Conservation (phyloP, 169 alveolate genomes). For the Plasmodium ovale region DNA sequence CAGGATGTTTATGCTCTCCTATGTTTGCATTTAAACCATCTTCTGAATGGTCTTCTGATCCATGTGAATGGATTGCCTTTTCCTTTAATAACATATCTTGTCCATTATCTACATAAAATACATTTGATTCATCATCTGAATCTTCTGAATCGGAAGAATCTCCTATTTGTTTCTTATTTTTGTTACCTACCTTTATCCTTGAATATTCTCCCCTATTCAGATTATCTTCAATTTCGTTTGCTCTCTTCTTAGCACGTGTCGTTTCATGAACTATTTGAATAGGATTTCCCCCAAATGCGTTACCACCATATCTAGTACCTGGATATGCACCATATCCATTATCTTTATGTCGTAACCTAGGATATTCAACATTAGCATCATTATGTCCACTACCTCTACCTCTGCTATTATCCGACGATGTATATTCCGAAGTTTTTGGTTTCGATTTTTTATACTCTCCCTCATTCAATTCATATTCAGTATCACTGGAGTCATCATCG, state of each 20-base stretch:
- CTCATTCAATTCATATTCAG: slow-evolving; percentile 20
- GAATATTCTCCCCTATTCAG: slow-evolving; percentile 51
- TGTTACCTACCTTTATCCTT: not conserved
- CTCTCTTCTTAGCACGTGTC: slow-evolving; percentile 10
- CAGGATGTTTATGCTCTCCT: not conserved
- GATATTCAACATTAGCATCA: not conserved
- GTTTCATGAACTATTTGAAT: not conserved
- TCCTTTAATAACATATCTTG: slow-evolving; percentile 61
- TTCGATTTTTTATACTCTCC: not conserved
- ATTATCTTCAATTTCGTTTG: slow-evolving; percentile 49
- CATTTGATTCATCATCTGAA: slow-evolving; percentile 9
- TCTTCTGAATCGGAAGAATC: slow-evolving; percentile 7
- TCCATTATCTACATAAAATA: slow-evolving; percentile 47
- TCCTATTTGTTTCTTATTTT: not conserved
- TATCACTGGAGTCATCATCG: not conserved
- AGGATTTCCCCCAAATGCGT: not conserved
- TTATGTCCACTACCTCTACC: not conserved
- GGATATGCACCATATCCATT: not conserved
- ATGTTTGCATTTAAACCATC: slow-evolving; percentile 1
- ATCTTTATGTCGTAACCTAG: not conserved
- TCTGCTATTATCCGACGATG: not conserved
- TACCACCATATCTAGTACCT: too few relatives aligned
- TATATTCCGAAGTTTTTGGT: not conserved
- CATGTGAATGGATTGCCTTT: slow-evolving; percentile 10
- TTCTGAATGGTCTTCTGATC: not conserved